Percentiles rank a stretch among this genome's conserved stretches.
Conservation (phyloP, 177 flowering plant species). For the Vitis hybrid region DNA sequence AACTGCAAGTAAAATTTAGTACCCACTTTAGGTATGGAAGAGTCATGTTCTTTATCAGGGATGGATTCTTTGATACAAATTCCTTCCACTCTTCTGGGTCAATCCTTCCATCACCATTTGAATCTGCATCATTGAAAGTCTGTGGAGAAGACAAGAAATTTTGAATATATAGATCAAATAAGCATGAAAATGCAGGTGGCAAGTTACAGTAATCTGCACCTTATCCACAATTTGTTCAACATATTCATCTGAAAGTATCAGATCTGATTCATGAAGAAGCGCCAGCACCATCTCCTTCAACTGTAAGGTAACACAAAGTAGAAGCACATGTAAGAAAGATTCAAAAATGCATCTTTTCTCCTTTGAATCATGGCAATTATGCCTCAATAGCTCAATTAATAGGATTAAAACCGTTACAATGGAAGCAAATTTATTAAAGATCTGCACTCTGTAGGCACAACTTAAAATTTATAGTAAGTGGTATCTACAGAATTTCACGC, state of each 20-base stretch:
- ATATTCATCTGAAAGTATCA: conserved; percentile 61
- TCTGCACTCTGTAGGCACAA: not conserved
- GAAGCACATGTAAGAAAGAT: not conserved
- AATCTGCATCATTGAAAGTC: conserved; percentile 58
- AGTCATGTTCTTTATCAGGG: conserved; percentile 73
- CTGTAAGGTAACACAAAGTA: conserved; percentile 12
- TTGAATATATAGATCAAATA: not conserved
- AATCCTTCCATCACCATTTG: conserved; percentile 54
- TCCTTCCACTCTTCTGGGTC: conserved; percentile 72
- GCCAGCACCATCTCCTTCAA: conserved; percentile 88
- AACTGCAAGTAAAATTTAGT: not conserved
- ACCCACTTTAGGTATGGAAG: conserved; percentile 69
- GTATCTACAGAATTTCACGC: no score
- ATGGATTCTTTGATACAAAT: conserved; percentile 53
- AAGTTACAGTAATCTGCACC: conserved; percentile 22
- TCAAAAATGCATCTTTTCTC: not conserved
- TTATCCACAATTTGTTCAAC: conserved; percentile 68
- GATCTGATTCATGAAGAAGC: conserved; percentile 72
- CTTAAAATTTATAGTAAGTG: no score
- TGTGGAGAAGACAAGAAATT: conserved; percentile 5
- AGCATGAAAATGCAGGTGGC: not conserved
- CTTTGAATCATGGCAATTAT: not conserved
- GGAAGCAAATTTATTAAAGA: not conserved
- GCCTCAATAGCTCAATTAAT: not conserved
- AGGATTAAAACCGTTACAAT: no score